These are phyloP conservation scores for Lepidium sativum DNA, from an alignment of 345 rosid genomes.

Conservation along the genomic window DNA sequence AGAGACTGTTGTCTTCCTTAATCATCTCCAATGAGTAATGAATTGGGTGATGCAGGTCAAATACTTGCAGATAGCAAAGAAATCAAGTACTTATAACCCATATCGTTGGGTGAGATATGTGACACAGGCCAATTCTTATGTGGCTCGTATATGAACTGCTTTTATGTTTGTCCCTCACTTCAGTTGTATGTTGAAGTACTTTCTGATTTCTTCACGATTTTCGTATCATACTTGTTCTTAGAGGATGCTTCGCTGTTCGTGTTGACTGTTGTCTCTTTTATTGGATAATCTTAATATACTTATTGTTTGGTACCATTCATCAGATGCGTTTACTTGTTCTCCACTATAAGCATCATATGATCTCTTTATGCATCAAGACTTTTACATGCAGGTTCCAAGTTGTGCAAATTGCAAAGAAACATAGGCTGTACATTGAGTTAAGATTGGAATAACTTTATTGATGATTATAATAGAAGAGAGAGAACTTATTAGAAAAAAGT, in stretches of 20 bases:
- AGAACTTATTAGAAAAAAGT: constrained; percentile 8
- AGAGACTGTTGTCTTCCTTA: too few relatives aligned
- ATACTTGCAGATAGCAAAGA: constrained; percentile 96
- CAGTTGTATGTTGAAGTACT: background rate
- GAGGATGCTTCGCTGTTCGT: background rate
- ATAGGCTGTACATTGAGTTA: background rate
- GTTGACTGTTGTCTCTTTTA: background rate
- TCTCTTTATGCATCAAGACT: background rate
- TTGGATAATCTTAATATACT: background rate
- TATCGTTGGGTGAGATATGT: constrained; percentile 99
- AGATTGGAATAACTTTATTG: constrained; percentile 6
- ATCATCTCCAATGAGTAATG: background rate
- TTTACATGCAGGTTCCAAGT: background rate
- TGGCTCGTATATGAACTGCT: constrained; percentile 56
- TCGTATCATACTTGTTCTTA: background rate
- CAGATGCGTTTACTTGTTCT: background rate
- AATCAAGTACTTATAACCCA: constrained; percentile 67
- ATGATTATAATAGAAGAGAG: background rate
- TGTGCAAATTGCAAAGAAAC: background rate
- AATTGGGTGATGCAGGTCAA: constrained; percentile 57
- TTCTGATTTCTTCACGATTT: background rate
- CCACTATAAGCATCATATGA: background rate
- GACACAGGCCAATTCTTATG: constrained; percentile 96
- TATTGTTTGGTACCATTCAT: background rate
- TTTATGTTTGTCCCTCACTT: background rate